Percentiles rank a stretch among this genome's conserved stretches.
Evolutionary conservation across 225 moss, liverwort and hornwort species (phyloP).

Genomic region (Sphagnum contortum): DNA sequence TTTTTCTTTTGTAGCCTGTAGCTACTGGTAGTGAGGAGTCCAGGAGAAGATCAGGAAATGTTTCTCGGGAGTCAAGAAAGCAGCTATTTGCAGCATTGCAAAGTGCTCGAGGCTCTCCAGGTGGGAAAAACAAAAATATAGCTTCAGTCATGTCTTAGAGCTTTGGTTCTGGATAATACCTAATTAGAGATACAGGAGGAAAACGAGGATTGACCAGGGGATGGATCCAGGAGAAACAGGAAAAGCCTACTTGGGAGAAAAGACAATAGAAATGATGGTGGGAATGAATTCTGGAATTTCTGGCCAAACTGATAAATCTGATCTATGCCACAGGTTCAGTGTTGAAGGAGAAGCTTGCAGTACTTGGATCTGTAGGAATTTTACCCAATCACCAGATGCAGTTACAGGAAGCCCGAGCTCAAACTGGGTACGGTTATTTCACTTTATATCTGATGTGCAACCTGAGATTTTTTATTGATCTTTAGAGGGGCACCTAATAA

Average conservation of each 20-base stretch:
- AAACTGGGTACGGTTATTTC: conserved; percentile 56
- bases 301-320: background rate
- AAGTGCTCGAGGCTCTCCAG: conserved; percentile 92
- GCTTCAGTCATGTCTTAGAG: too few relatives aligned
- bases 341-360: conserved; percentile 90
- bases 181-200: too few relatives aligned
- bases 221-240: too few relatives aligned
- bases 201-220: too few relatives aligned
- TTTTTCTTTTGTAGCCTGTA: conserved; percentile 35
- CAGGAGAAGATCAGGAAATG: conserved; percentile 57
- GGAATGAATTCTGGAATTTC: background rate
- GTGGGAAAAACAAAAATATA: conserved; percentile 9
- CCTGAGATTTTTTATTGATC: too few relatives aligned
- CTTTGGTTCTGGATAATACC: too few relatives aligned
- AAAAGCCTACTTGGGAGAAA: too few relatives aligned
- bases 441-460: background rate
- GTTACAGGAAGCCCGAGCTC: conserved; percentile 79
- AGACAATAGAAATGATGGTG: too few relatives aligned
- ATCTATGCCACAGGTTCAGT: conserved; percentile 35
- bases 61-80: conserved; percentile 83
- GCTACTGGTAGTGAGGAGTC: conserved; percentile 79
- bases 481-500: too few relatives aligned
- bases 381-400: conserved; percentile 89
- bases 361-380: conserved; percentile 74
- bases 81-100: conserved; percentile 95